These are phyloP conservation scores for Pleurotus giganteus DNA, from an alignment of 768 basidiomycete genomes.

Conservation along the genomic window DNA sequence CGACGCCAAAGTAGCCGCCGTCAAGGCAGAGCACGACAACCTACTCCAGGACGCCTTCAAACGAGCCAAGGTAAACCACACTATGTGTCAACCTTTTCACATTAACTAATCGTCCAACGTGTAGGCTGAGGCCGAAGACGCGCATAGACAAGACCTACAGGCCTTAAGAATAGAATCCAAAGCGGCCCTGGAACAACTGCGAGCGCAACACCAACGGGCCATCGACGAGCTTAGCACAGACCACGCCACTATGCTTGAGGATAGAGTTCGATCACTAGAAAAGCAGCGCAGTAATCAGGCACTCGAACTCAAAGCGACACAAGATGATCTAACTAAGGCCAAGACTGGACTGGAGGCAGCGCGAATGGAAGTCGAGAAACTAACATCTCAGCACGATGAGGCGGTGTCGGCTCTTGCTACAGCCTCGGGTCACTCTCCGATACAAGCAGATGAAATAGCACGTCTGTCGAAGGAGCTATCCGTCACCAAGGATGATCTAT, in stretches of 20 bases:
- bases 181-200: slow-evolving; percentile 67
- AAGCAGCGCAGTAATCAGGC: slow-evolving; percentile 62
- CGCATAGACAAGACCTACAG: slow-evolving; percentile 70
- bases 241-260: slow-evolving; percentile 58
- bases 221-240: slow-evolving; percentile 63
- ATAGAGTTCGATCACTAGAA: slow-evolving; percentile 52
- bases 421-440: slow-evolving; percentile 35
- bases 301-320: slow-evolving; percentile 80
- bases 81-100: neutral
- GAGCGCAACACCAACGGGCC: slow-evolving; percentile 54
- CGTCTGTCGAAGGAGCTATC: slow-evolving; percentile 59
- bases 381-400: slow-evolving; percentile 66
- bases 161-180: slow-evolving; percentile 65
- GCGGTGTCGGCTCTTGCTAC: slow-evolving; percentile 45
- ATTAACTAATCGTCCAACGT: slow-evolving; percentile 13
- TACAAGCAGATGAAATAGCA: slow-evolving; percentile 53
- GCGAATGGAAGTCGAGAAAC: slow-evolving; percentile 49
- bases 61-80: slow-evolving; percentile 63
- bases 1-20: slow-evolving; percentile 58
- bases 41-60: slow-evolving; percentile 71
- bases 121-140: slow-evolving; percentile 69
- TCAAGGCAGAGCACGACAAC: slow-evolving; percentile 62
- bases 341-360: slow-evolving; percentile 57
- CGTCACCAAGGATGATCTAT: slow-evolving; percentile 66
- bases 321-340: slow-evolving; percentile 78